Percentiles rank a stretch among this genome's conserved stretches.
These are phyloP conservation scores for Theileria orientalis DNA, from an alignment of 169 alveolate genomes.

Conservation along the genomic window DNA sequence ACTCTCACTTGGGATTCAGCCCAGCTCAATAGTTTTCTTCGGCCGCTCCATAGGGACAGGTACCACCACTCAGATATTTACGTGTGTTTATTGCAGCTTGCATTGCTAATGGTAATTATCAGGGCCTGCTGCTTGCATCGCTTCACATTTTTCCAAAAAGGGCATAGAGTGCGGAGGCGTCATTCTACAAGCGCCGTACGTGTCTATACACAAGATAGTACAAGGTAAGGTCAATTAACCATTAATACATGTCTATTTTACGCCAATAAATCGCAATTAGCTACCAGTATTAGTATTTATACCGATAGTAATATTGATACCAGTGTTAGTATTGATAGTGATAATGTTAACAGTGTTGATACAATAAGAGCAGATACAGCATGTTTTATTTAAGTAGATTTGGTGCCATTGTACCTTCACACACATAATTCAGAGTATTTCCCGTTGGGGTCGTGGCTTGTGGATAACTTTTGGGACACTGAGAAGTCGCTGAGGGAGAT, in stretches of 20 bases:
- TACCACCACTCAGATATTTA: neutral
- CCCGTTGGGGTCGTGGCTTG: slow-evolving; percentile 70
- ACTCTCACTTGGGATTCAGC: slow-evolving; percentile 69
- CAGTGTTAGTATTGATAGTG: neutral
- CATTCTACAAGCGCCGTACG: slow-evolving; percentile 81
- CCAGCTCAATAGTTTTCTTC: slow-evolving; percentile 71
- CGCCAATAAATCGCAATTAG: neutral
- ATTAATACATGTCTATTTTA: slow-evolving; percentile 1
- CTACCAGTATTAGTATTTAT: neutral
- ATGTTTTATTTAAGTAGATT: too few relatives aligned
- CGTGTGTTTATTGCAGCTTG: neutral
- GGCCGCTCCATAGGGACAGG: slow-evolving; percentile 86
- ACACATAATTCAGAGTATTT: slow-evolving; percentile 75
- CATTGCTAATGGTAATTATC: neutral
- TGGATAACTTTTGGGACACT: slow-evolving; percentile 71
- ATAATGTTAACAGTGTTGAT: too few relatives aligned
- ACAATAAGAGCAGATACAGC: too few relatives aligned
- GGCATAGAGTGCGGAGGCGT: slow-evolving; percentile 79
- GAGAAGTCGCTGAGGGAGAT: slow-evolving; percentile 54
- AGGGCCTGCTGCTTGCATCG: slow-evolving; percentile 81
- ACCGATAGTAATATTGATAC: neutral
- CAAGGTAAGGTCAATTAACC: slow-evolving; percentile 69
- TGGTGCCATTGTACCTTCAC: too few relatives aligned
- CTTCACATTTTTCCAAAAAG: slow-evolving; percentile 64
- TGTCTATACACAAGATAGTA: slow-evolving; percentile 76